These are phyloP conservation scores for Kwoniella pini DNA, from an alignment of 768 basidiomycete genomes.

Conservation along the genomic window DNA sequence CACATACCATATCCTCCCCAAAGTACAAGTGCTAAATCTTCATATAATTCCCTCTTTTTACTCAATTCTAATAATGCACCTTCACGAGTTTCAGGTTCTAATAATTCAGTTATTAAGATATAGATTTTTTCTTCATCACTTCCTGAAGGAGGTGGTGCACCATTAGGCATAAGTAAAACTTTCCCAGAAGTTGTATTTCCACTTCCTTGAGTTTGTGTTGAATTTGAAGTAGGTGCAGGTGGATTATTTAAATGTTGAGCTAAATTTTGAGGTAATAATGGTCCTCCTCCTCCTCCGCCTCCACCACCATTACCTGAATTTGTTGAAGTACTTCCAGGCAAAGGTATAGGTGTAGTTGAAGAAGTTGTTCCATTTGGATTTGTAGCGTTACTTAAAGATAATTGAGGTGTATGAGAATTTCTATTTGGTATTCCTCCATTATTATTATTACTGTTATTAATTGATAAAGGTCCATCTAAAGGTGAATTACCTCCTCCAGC, in stretches of 20 bases:
- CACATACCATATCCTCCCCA: conserved; percentile 95
- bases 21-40: conserved; percentile 92
- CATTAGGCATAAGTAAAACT: conserved; percentile 48
- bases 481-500: not conserved
- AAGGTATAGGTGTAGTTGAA: conserved; percentile 7
- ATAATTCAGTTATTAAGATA: conserved; percentile 65
- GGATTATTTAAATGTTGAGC: conserved; percentile 55
- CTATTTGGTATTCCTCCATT: conserved; percentile 11
- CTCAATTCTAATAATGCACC: conserved; percentile 89
- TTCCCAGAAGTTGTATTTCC: conserved; percentile 28
- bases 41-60: conserved; percentile 98
- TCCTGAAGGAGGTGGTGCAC: conserved; percentile 42
- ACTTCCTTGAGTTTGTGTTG: conserved; percentile 15
- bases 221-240: conserved; percentile 33
- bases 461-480: not conserved
- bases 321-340: conserved; percentile 24
- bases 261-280: conserved; percentile 43
- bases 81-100: conserved; percentile 69
- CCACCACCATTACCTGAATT: no score
- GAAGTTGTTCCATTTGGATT: not conserved
- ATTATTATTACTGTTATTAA: not conserved
- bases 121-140: conserved; percentile 81
- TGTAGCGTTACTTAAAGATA: not conserved
- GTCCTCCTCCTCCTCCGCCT: conserved; percentile 20
- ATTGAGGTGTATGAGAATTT: conserved; percentile 11